Percentiles rank a stretch among this genome's conserved stretches.
Evolutionary conservation across 192 early-diverging fungal genomes (phyloP).

Genomic region (Phlyctochytrium bullatum): DNA sequence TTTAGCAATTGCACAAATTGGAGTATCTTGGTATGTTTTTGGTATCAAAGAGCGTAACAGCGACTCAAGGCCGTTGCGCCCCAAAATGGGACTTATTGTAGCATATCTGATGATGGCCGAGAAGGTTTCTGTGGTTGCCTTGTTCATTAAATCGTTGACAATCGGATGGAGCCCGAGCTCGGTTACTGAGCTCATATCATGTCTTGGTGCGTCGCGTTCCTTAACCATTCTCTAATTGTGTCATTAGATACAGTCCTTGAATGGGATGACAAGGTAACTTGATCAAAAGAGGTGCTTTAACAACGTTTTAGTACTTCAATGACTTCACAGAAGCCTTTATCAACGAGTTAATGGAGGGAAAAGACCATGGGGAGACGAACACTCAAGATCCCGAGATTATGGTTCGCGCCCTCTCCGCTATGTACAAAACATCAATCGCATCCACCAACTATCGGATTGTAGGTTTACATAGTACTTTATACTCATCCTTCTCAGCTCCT

Average conservation of each 20-base stretch:
- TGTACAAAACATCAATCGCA: slow-evolving; percentile 23
- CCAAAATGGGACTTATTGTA: slow-evolving; percentile 32
- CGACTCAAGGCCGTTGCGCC: slow-evolving; percentile 21
- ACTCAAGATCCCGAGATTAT: slow-evolving; percentile 15
- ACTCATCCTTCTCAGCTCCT: slow-evolving; percentile 5
- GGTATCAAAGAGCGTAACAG: slow-evolving; percentile 1
- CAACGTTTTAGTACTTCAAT: slow-evolving; percentile 12
- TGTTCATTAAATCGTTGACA: slow-evolving; percentile 31
- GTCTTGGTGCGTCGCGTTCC: slow-evolving; percentile 8
- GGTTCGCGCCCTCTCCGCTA: slow-evolving; percentile 12
- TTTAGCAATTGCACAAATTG: slow-evolving; percentile 30
- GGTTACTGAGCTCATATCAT: slow-evolving; percentile 25
- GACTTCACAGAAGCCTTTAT: slow-evolving; percentile 20
- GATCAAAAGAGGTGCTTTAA: neutral
- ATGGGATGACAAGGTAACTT: slow-evolving; percentile 23
- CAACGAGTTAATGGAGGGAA: slow-evolving; percentile 14
- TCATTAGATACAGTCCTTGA: slow-evolving; percentile 22
- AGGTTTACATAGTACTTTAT: neutral
- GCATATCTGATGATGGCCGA: slow-evolving; percentile 38
- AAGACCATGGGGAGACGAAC: slow-evolving; percentile 6
- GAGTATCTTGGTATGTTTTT: slow-evolving; percentile 19
- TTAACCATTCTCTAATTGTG: neutral
- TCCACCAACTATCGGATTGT: slow-evolving; percentile 24
- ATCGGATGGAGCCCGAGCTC: slow-evolving; percentile 10
- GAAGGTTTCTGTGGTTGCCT: slow-evolving; percentile 16